Base-by-base conservation (phyloP, 129 eudicot species). In the Calendula officinalis region DNA sequence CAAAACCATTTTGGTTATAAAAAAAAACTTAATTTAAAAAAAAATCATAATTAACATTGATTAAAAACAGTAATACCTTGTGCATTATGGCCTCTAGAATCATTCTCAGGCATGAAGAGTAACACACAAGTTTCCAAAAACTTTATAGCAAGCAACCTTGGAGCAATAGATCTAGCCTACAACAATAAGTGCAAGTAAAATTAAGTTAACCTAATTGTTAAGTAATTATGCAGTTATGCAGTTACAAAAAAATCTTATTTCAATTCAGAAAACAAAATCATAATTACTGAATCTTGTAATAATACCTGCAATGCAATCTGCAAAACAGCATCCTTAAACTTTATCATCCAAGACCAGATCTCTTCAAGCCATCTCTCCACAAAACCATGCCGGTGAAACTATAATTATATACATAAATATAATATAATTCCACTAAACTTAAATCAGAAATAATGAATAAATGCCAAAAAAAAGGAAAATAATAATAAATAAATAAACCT, bases 291-390 rank as follows among this genome's bases (percentile, higher is more conserved):
- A 62, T 49, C 30, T 43, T 33, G 35, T 35, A 41, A 39, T 62
- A 57, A 44, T 82, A 94, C 99, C 99, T 86, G 94, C 56, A 81
- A 74, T 11, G 92, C 62, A 64, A 83, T 68, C 73, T 77, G 78
- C 57, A 72, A 70, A 52, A 78, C 88, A 65, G 80, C 68, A 64
- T 83, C 97, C 79, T 81, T 86, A 64, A 88, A 88, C 80, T 84
- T 86, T 53, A 72, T 6, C 95, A 94, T 88, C 94, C 83, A 82
- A 57, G 74, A 68, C 99, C 97, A 94, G 35, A 85, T 77, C 34
- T 86, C 95, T 68, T 86, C 95, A 71, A 87, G 81, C 97, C 99
- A 94, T 76, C 92, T 77, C 78, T 89, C 97, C 66, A 89, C 90
- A 42, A 72, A 74, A 80, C 90, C 95, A 78, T 64, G 90, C 74